Evolutionary conservation across 2,329 filamentous ascomycete species (phyloP), one percentile per base, ranked within the genome.

Genomic region (Onygena corvina): DNA sequence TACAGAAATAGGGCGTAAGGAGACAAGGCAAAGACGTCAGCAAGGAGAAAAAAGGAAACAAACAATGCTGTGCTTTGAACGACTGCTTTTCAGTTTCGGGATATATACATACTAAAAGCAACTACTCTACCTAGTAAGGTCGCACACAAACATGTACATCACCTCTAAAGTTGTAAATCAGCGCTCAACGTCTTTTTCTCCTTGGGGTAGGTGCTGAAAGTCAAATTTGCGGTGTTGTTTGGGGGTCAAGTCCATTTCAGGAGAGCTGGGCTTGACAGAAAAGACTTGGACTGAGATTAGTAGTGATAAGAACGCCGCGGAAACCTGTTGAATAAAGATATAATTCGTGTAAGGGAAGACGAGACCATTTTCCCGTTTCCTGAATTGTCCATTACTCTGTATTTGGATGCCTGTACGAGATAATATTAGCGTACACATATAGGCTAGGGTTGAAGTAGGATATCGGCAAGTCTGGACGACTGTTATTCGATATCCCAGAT

Each of bases 71-170:
- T 27, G 36, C 27, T 42, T 23, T 42, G 36, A 42, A 25, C 21
- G 21, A 42, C 36, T 42, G 25, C 36, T 42, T 42, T 42, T 42
- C 36, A 42, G 36, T 42, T 42, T 42, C 36, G 36, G 36, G 21
- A 42, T 42, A 23, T 20, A n/a, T 42, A 42, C 36, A 42, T 42
- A 42, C 36, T 23, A 42, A 42, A 42, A 42, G 36, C 36, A 42
- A 42, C 36, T n/a, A 12, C 21, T n/a, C n/a, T n/a, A n/a, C n/a
- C n/a, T n/a, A n/a, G n/a, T n/a, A 42, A 23, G 20, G 36, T 42
- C 20, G 12, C 36, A 42, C 36, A 42, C 16, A 42, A 23, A 42
- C 18, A 35, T 42, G 36, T 42, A 42, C 36, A 20, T 42, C 27
- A 21, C 36, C 36, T 42, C 21, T n/a, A 23, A 27, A 42, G 36